Percentiles rank a stretch among this genome's conserved stretches.
These are phyloP conservation scores for Aspergillus niger DNA, from an alignment of 2,329 filamentous ascomycete species.

Conservation along the genomic window DNA sequence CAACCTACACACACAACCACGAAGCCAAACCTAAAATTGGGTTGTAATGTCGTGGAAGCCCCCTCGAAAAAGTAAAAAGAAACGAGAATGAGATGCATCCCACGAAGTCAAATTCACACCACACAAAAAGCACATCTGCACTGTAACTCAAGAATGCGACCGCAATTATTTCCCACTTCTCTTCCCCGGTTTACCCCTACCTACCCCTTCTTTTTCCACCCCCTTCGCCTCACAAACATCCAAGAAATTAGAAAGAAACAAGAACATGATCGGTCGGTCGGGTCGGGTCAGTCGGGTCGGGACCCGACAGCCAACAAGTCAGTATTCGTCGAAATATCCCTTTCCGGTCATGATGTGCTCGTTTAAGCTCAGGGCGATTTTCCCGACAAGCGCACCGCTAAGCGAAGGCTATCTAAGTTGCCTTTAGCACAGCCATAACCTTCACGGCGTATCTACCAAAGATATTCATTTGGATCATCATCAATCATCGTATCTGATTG, in stretches of 20 bases:
- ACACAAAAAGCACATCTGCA: background rate
- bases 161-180: background rate
- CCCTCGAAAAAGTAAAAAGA: constrained; percentile 4
- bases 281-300: too few species aligned
- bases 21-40: too few species aligned
- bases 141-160: constrained; percentile 3
- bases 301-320: too few species aligned
- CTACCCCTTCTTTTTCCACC: background rate
- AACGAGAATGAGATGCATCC: background rate
- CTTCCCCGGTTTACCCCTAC: background rate
- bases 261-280: too few species aligned
- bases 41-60: constrained; percentile 2
- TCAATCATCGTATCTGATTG: background rate
- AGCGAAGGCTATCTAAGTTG: constrained; percentile 1
- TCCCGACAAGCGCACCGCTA: constrained; percentile 3
- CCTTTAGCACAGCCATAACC: background rate
- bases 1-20: background rate
- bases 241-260: too few species aligned
- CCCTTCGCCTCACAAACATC: too few species aligned
- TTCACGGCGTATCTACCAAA: background rate
- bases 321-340: constrained; percentile 5
- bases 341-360: background rate
- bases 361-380: constrained; percentile 9
- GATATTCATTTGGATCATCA: background rate
- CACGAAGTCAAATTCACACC: background rate